Evolutionary conservation across 106 monocot species (phyloP).

Genomic region (Apostasia shenzhenica): DNA sequence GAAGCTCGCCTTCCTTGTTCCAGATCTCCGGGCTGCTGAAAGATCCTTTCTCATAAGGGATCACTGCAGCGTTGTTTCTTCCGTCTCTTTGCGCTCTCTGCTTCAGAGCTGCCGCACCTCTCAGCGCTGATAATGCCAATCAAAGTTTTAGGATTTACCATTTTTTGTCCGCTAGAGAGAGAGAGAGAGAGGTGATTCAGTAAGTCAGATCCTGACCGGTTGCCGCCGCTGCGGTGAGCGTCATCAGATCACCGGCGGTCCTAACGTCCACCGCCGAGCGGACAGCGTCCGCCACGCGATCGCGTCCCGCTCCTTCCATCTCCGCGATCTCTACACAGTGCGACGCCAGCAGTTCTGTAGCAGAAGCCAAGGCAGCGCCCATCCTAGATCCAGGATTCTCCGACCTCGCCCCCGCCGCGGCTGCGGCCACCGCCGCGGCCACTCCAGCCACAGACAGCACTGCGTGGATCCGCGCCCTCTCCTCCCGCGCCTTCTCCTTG

Average conservation of each 20-base stretch:
- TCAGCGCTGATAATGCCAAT: slow-evolving; percentile 36
- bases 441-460: slow-evolving; percentile 67
- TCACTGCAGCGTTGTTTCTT: slow-evolving; percentile 42
- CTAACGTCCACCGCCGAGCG: slow-evolving; percentile 57
- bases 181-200: neutral
- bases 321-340: slow-evolving; percentile 81
- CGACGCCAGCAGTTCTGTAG: slow-evolving; percentile 74
- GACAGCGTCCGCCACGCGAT: slow-evolving; percentile 35
- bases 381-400: slow-evolving; percentile 31
- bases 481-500: slow-evolving; percentile 60
- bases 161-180: neutral
- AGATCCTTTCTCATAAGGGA: slow-evolving; percentile 52
- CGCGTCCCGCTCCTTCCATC: slow-evolving; percentile 41
- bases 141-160: neutral
- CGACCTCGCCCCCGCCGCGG: slow-evolving; percentile 26
- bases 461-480: slow-evolving; percentile 61
- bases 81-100: slow-evolving; percentile 47
- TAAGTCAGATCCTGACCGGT: slow-evolving; percentile 32
- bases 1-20: slow-evolving; percentile 75
- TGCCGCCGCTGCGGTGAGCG: slow-evolving; percentile 90
- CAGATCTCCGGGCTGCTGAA: slow-evolving; percentile 39
- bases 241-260: slow-evolving; percentile 69
- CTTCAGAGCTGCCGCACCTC: slow-evolving; percentile 74
- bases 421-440: slow-evolving; percentile 68
- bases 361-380: slow-evolving; percentile 49